phyloP scores from a whole-genome alignment of 768 basidiomycete genomes.

The Serendipita sp. region DNA sequence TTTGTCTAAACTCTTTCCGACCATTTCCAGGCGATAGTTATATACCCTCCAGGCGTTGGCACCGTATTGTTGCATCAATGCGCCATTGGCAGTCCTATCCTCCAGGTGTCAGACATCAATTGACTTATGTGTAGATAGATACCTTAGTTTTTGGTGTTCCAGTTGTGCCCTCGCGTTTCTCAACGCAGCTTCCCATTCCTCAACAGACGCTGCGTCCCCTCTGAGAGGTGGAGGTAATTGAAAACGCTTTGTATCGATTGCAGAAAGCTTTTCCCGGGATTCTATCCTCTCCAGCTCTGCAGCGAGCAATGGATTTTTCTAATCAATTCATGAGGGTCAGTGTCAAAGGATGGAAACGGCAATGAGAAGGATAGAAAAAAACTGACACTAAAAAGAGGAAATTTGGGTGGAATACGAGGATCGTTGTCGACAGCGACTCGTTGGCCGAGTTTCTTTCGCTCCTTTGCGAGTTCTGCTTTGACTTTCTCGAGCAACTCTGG shows the following conservation, averaged over 20 bases:
- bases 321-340: neutral
- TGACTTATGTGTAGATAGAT: neutral
- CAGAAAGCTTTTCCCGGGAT: slow-evolving; percentile 42
- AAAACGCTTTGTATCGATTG: slow-evolving; percentile 57
- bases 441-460: slow-evolving; percentile 34
- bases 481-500: slow-evolving; percentile 60
- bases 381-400: slow-evolving; percentile 56
- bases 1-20: slow-evolving; percentile 53
- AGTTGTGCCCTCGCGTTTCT: slow-evolving; percentile 67
- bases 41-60: slow-evolving; percentile 83
- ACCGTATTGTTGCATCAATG: slow-evolving; percentile 71
- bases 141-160: slow-evolving; percentile 75
- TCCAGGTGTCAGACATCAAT: neutral
- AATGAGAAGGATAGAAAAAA: neutral
- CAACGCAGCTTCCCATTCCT: slow-evolving; percentile 59
- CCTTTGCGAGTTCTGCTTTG: slow-evolving; percentile 56
- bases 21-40: slow-evolving; percentile 72
- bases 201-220: slow-evolving; percentile 40
- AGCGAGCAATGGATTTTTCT: slow-evolving; percentile 55
- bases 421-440: slow-evolving; percentile 28
- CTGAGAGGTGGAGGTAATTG: slow-evolving; percentile 52
- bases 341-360: neutral
- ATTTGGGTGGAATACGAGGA: slow-evolving; percentile 49
- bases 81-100: slow-evolving; percentile 62
- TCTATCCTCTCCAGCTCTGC: slow-evolving; percentile 65